Base-by-base conservation (phyloP, 305 asterid genomes). In the Solanum hybrid region DNA sequence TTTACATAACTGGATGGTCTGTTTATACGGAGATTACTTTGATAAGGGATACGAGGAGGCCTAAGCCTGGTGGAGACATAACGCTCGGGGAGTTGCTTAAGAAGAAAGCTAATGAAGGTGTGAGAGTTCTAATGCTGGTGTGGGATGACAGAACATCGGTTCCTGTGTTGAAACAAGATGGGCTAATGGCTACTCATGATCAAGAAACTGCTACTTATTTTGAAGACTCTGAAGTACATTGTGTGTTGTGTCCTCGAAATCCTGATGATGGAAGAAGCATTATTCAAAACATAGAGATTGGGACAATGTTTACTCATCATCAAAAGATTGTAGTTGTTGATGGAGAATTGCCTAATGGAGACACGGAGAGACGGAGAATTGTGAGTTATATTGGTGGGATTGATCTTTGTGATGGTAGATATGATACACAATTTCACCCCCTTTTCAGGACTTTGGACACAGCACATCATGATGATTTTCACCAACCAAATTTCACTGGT, bases 121-220 rank as follows among this genome's bases (percentile, higher is more conserved):
- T 94, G 76, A 87, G 93, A 45, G 96, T 94, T 1, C 86, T 94
- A 12, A 90, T 94, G 94, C 91, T 94, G 0, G 94, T 94, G 37
- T 94, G 96, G 96, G 96, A 94, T 22, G 96, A 94, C 14, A 64
- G 95, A 35, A 94, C 96, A 7, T 94, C 96, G 0, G 95, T 92
- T 0, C 78, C 85, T 12, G 0, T 92, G 72, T 72, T 94, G n/a
- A 94, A 93, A 56, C 66, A 78, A 22, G 96, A 94, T 15, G 96
- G 96, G 4, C 77, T 94, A 31, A 94, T 94, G 96, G 95, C 93
- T 2, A 94, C 96, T 22, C 96, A 94, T 45, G 96, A 94, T 4
- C 93, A 94, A 42, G 96, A 94, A 2, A 94, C 96, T 0, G 90
- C 14, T 7, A 85, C 88, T 19, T 94, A 90, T 29, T 94, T 94